phyloP scores from a whole-genome alignment of 202 grass and related monocot species.

The Setaria italica region DNA sequence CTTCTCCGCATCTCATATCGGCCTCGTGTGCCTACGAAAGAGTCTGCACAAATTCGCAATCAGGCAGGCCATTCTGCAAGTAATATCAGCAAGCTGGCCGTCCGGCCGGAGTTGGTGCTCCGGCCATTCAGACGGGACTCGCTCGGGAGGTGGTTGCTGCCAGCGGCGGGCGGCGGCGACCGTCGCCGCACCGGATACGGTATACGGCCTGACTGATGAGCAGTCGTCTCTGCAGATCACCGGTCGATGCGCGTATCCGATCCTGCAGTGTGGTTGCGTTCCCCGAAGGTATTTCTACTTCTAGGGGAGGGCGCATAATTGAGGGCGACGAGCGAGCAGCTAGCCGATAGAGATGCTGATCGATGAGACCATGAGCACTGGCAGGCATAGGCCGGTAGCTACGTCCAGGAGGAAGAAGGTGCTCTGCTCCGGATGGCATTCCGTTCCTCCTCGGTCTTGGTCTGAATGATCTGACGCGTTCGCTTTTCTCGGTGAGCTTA shows the following conservation, averaged over 20 bases:
- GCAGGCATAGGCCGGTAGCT: neutral
- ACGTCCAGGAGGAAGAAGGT: neutral
- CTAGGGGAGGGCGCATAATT: neutral
- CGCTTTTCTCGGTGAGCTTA: slow-evolving; percentile 16
- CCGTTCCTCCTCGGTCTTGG: neutral
- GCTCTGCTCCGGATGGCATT: slow-evolving; percentile 1
- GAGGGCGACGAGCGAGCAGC: neutral
- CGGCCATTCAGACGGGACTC: slow-evolving; percentile 33
- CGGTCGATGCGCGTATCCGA: neutral
- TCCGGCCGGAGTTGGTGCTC: slow-evolving; percentile 39
- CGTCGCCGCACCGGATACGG: neutral
- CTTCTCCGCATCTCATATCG: slow-evolving; percentile 3
- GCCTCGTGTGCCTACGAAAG: slow-evolving; percentile 41
- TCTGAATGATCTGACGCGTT: slow-evolving; percentile 6
- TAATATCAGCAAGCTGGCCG: neutral
- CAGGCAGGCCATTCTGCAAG: neutral
- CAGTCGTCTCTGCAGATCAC: neutral
- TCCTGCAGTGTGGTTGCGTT: neutral
- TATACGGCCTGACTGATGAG: too few species aligned
- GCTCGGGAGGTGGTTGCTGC: slow-evolving; percentile 19
- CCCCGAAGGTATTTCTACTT: slow-evolving; percentile 20
- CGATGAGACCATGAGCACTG: neutral
- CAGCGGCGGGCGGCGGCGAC: neutral
- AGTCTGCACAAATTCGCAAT: slow-evolving; percentile 39
- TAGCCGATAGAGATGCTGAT: neutral